Evolutionary conservation across 2,329 filamentous ascomycete genomes (phyloP), one percentile per base, ranked within the genome.

Genomic region (Monosporascus cannonballus): DNA sequence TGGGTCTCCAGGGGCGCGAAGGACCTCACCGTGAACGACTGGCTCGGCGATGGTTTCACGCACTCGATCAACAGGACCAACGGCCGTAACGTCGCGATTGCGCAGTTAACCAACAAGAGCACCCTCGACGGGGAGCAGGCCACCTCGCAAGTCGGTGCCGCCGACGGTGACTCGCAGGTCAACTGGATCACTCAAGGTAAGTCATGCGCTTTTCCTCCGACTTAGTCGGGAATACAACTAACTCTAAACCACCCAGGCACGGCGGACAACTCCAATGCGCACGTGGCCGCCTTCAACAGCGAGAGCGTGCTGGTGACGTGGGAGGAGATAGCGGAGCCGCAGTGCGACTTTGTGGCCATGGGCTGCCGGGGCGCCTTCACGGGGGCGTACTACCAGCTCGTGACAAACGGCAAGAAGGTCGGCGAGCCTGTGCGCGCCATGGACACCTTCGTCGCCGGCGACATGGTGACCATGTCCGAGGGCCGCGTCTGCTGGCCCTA

Each of bases 401-500:
- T 85, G 60, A 72, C 67, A 50, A 65, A 71, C 14, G 82, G 81
- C 2, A 67, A 71, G 50, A 79, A 75, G 62, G 69, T 83, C 37
- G 81, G 80, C 20, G 67, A 72, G 17, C 67, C 77, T 1, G 60
- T 83, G 53, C 72, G 70, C 51, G 75, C 73, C n/a, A 73, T 65
- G 14, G 73, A 83, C 61, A 75, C 77, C n/a, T 81, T 74, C 59
- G 79, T 85, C 46, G 78, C 81, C 7, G 82, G 82, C 39, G 82
- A 85, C 60, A 83, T 85, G 73, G 80, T 81, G 11, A 82, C 78
- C 34, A 77, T 82, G 71, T 59, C 68, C n/a, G 78, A 82, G 54
- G 78, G 77, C 22, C 72, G 77, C 47, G 73, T 85, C 59, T 85
- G 82, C 73, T 85, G 79, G 80, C 80, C 80, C 25, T 83, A 82